Base-by-base conservation (phyloP, 1,139 yeast genomes). In the Yamadazyma triangularis region DNA sequence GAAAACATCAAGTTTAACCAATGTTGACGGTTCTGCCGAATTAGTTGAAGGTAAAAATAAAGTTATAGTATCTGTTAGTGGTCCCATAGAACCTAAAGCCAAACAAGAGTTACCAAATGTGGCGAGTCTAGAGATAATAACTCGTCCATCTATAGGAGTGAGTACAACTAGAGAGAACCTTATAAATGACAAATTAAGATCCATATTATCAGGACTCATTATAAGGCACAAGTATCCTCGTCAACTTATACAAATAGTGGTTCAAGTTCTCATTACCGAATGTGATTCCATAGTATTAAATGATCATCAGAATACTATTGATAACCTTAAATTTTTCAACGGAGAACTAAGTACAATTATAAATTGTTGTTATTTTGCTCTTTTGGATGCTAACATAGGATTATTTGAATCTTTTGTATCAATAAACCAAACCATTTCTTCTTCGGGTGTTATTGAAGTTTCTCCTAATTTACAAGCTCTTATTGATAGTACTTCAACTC, bases 21-120 rank as follows among this genome's bases (percentile, higher is more conserved):
- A 77, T 39, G 89, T 79, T 1, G 95, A 86, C 53, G 96, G 96
- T 2, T 85, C 95, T 2, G 79, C 93, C 0, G 73, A 73, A 29
- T 63, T 82, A 41, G 51, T 58, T 15, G 52, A 62, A 14, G 73
- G 69, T 6, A 56, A 52, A 14, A 77, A 86, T 1, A 74, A 75
- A 40, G 78, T 84, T 6, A 56, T 87, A 3, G 77, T 82, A 25
- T 78, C 95, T 0, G 89, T 89, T 1, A 73, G 89, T 1, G 98
- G 98, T 0, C 98, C 98, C 1, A 72, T 89, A 28, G 97, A 89
- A 48, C 85, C 89, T 8, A 83, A 82, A 54, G 58, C 75, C 13
- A 73, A 93, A 45, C 95, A 88, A 51, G 98, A 91, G 53, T 58
- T 81, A 25, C 95, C 97, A 6, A 81, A 84, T 15, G 68, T 71